phyloP scores from a whole-genome alignment of 805 yeast species.

The Candida sithepensis region DNA sequence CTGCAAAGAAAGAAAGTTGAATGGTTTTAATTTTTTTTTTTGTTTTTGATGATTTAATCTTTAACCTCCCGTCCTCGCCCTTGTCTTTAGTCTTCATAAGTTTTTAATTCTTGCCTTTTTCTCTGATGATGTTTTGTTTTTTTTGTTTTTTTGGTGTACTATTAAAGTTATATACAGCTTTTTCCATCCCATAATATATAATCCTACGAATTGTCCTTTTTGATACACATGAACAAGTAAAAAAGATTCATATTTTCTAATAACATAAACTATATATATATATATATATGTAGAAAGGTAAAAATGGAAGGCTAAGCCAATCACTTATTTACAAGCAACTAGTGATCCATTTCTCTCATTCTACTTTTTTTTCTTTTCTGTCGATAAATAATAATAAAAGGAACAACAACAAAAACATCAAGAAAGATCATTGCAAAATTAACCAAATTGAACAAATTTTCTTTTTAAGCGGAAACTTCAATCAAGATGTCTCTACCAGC shows the following conservation, averaged over 20 bases:
- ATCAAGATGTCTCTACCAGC: constrained; percentile 95
- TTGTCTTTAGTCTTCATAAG: no score
- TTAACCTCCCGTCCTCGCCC: no score
- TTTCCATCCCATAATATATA: no score
- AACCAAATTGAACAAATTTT: not conserved
- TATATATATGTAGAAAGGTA: not conserved
- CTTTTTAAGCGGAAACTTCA: constrained; percentile 42
- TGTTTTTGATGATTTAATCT: no score
- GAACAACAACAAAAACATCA: not conserved
- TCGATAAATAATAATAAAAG: not conserved
- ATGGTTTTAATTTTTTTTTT: no score
- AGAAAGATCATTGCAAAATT: not conserved
- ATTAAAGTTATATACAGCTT: no score
- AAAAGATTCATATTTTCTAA: not conserved
- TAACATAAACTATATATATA: not conserved
- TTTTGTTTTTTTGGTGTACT: no score
- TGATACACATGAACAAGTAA: not conserved
- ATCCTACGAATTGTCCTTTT: not conserved
- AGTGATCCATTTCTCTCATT: no score
- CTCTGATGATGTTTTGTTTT: no score
- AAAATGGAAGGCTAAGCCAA: no score
- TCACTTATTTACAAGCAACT: no score
- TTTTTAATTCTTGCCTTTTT: no score
- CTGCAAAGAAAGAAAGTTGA: constrained; percentile 22
- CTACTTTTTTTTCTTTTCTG: not conserved